Evolutionary conservation across 768 basidiomycete genomes (phyloP), one percentile per base, ranked within the genome.

Genomic region (Collybia nuda): DNA sequence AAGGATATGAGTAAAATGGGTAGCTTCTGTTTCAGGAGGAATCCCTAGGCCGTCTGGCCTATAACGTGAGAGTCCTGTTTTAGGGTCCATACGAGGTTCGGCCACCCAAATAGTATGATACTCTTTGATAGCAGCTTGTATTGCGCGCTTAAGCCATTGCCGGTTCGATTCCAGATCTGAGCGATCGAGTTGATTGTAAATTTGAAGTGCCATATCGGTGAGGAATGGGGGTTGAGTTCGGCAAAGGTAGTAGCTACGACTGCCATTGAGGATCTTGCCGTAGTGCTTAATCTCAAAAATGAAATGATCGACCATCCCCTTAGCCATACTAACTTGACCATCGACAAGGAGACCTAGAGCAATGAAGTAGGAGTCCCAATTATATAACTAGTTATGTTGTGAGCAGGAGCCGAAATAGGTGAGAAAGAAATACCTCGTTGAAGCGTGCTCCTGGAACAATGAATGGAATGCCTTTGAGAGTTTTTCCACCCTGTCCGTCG

Each of bases 261-360:
- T 95, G 54, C 96, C 96, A 67, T 99, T 99, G 57, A 98, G 73
- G 61, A 95, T 94, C 71, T 96, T 95, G 74, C 90, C 90, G 65
- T 97, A 97, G 70, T 97, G 91, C 73, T 86, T 93, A 76, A 99
- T 97, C 76, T 98, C 93, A 66, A 98, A 99, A 63, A 97, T 90
- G 73, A 98, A 99, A 67, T 99, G 96, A 48, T 98, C 97, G 39
- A 98, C 94, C 85, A 98, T 93, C 61, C 93, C 92, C 69, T 94
- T 93, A 17, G 97, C 96, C 84, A 98, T 90, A 51, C 85, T 81
- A 23, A 96, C 84, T 61, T 93, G 87, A 22, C 94, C 95, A 62
- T 99, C 96, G 19, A 98, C 92, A 6, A 99, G 82, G 23, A 99
- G 81, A 14, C 96, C 96, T 21, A 98, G 83, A 6, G 90, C 78